A percentile compares a stretch with the other conserved stretches of the same genome.
These are phyloP conservation scores for Periconia sp. DNA, from an alignment of 2,329 filamentous ascomycete genomes.

Conservation along the genomic window DNA sequence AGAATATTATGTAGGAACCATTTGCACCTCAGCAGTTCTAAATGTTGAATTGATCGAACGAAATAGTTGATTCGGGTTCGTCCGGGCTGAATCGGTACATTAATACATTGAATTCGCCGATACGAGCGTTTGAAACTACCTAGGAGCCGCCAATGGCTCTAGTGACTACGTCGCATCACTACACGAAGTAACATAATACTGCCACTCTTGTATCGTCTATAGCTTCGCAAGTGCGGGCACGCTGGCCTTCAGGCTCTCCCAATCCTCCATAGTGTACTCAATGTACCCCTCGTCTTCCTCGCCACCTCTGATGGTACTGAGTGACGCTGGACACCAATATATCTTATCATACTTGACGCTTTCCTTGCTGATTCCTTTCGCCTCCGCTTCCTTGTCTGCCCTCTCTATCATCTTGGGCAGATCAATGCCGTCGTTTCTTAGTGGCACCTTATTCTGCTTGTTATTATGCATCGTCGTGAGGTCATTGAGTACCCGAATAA, in stretches of 20 bases:
- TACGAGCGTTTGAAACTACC: no score
- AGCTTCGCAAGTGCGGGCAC: constrained; percentile 48
- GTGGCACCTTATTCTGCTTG: constrained; percentile 78
- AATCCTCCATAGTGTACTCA: constrained; percentile 64
- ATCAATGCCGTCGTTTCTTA: constrained; percentile 71
- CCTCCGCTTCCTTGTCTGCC: constrained; percentile 41
- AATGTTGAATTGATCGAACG: no score
- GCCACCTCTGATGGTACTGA: constrained; percentile 39
- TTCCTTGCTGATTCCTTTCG: constrained; percentile 44
- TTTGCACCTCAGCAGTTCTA: no score
- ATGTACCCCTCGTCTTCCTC: constrained; percentile 59
- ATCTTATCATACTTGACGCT: constrained; percentile 51
- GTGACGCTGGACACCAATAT: constrained; percentile 54
- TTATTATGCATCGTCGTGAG: constrained; percentile 74
- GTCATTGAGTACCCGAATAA: constrained; percentile 67
- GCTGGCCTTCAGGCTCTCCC: constrained; percentile 58
- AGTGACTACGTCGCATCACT: no score
- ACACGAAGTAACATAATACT: no score
- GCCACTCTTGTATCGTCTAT: constrained; percentile 38
- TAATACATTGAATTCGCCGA: no score
- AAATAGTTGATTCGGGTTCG: no score
- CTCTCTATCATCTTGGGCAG: constrained; percentile 54
- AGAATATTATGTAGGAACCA: no score
- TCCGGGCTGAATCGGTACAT: no score
- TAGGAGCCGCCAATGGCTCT: no score